phyloP scores from a whole-genome alignment of 805 yeast genomes.

The Wickerhamomyces sydowiorum region DNA sequence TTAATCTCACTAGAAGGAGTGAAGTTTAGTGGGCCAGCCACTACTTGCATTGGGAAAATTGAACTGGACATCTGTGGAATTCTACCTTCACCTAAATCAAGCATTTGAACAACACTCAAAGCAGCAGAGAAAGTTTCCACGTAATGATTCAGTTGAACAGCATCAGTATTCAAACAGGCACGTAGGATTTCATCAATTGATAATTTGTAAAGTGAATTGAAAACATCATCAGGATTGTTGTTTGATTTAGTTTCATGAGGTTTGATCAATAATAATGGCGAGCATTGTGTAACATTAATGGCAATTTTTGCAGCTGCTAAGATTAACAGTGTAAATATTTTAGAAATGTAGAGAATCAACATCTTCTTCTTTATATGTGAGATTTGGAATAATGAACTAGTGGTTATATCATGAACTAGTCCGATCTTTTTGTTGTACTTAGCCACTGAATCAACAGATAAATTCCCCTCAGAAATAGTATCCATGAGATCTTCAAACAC shows the following conservation, averaged over 20 bases:
- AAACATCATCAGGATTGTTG: slow-evolving; percentile 21
- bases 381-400: slow-evolving; percentile 14
- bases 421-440: slow-evolving; percentile 21
- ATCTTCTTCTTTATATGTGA: slow-evolving; percentile 22
- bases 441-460: slow-evolving; percentile 20
- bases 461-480: slow-evolving; percentile 19
- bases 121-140: slow-evolving; percentile 25
- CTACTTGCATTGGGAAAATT: slow-evolving; percentile 16
- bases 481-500: slow-evolving; percentile 31
- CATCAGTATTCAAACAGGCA: slow-evolving; percentile 11
- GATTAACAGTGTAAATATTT: slow-evolving; percentile 28
- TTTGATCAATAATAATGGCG: slow-evolving; percentile 30
- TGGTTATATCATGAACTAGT: slow-evolving; percentile 15
- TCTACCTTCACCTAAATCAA: slow-evolving; percentile 36
- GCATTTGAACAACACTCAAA: slow-evolving; percentile 25
- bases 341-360: slow-evolving; percentile 29
- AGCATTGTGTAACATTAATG: slow-evolving; percentile 25
- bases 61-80: slow-evolving; percentile 21
- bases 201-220: slow-evolving; percentile 20
- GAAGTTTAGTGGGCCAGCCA: slow-evolving; percentile 26
- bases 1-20: slow-evolving; percentile 19
- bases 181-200: slow-evolving; percentile 14
- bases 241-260: slow-evolving; percentile 25
- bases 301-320: slow-evolving; percentile 23
- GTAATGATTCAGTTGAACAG: slow-evolving; percentile 26